Base-by-base conservation (phyloP, 176 grass and related monocot genomes). In the Pharus latifolius region DNA sequence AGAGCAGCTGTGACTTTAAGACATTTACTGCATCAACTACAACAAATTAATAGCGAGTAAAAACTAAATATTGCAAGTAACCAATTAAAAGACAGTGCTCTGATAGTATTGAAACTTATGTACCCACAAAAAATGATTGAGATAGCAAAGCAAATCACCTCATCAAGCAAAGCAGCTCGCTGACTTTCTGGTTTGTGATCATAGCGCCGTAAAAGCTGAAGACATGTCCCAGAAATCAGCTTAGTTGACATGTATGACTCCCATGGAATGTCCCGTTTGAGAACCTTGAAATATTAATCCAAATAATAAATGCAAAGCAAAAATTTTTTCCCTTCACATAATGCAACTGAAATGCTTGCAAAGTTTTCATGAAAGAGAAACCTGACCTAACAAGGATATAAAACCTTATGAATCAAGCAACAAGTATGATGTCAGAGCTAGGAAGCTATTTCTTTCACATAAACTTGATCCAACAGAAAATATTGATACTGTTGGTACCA, bases 251-350 rank as follows among this genome's bases (percentile, higher is more conserved):
- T 78, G 64, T 98, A 93, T 76, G 88, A 77, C 67, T 98, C 94
- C 94, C 94, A 98, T 93, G 94, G 90, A 78, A 98, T 98, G 60
- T 93, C 94, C 45, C 86, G 74, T 59, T 93, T 98, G 58, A 98
- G 90, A 84, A 98, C 90, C 94, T 99, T 80, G 46, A 85, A 71
- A 78, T 32, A 72, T 63, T 75, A 74, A 78, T 24, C 48, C 31
- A 61, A 16, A 72, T 72, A 43, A 27, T 48, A 65, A 72, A 24
- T 3, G 15, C 5, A 60, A 20, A 15, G 3, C 23, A 78, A 27
- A 74, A 0, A n/a, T n/a, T n/a, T 48, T 33, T 55, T 60, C 6
- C 23, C 38, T 46, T 22, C 37, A 71, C 22, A n/a, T 43, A 24
- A 55, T 17, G 12, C 35, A 73, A 61, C 29, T 28, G 5, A 76